Evolutionary conservation across 345 rosid species (phyloP).

Genomic region (Bretschneidera sinensis): DNA sequence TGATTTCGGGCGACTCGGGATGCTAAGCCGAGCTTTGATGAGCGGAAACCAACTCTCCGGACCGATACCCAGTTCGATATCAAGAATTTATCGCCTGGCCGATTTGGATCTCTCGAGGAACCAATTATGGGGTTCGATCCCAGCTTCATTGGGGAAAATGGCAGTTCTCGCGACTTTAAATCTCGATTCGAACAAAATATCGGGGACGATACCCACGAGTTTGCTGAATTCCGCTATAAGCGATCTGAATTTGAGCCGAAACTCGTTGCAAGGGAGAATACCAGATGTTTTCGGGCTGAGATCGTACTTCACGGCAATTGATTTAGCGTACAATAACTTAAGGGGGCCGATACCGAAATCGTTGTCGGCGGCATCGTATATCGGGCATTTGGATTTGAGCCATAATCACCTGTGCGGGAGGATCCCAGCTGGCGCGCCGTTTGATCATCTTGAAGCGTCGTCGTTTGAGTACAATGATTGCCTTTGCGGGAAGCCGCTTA

Average conservation of each 20-base stretch:
- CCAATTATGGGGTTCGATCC: conserved; percentile 52
- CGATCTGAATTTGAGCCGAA: conserved; percentile 63
- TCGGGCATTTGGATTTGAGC: conserved; percentile 88
- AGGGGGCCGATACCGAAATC: conserved; percentile 62
- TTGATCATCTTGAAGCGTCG: conserved; percentile 78
- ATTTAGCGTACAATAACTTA: conserved; percentile 59
- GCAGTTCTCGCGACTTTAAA: conserved; percentile 74
- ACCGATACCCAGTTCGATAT: conserved; percentile 49
- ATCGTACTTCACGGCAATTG: conserved; percentile 69
- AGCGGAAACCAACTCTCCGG: conserved; percentile 62
- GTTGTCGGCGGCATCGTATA: conserved; percentile 46
- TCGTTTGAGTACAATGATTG: conserved; percentile 69
- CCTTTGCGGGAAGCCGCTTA: conserved; percentile 76
- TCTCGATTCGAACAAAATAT: conserved; percentile 60
- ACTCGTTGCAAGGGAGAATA: conserved; percentile 44
- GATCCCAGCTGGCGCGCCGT: conserved; percentile 74
- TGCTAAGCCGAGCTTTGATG: conserved; percentile 73
- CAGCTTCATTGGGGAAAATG: conserved; percentile 69
- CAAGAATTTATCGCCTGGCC: conserved; percentile 68
- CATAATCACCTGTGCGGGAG: conserved; percentile 79
- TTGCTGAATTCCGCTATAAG: conserved; percentile 54
- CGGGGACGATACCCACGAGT: conserved; percentile 52
- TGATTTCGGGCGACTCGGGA: conserved; percentile 48
- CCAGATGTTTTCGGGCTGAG: conserved; percentile 72
- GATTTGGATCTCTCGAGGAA: conserved; percentile 79